Evolutionary conservation across 73 alveolate genomes (phyloP).

Genomic region (Stentor roeselii): DNA sequence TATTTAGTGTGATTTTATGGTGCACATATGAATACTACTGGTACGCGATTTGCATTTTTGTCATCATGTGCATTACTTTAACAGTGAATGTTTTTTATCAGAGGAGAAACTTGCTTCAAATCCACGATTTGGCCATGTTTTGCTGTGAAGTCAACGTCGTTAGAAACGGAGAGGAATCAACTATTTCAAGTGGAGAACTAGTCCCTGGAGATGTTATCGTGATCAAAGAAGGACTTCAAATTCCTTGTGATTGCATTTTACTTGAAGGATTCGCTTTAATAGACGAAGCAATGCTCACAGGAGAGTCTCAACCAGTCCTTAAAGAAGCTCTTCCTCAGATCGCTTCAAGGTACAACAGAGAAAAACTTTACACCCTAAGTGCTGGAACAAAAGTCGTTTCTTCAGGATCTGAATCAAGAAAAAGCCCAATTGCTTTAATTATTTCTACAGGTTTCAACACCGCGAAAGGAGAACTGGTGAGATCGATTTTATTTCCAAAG

Average conservation of each 20-base stretch:
- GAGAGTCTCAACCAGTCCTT: conserved; percentile 89
- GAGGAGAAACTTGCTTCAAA: conserved; percentile 60
- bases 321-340: conserved; percentile 68
- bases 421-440: conserved; percentile 6
- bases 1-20: conserved; percentile 76
- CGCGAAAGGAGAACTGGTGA: conserved; percentile 84
- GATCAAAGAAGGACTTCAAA: no score
- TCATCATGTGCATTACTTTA: conserved; percentile 63
- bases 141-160: conserved; percentile 42
- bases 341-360: background rate
- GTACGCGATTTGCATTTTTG: conserved; percentile 82
- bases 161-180: conserved; percentile 22
- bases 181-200: conserved; percentile 44
- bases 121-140: conserved; percentile 79
- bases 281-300: conserved; percentile 94
- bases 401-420: background rate
- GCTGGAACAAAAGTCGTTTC: background rate
- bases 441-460: conserved; percentile 84
- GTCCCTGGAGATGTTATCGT: conserved; percentile 99
- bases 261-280: conserved; percentile 34
- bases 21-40: conserved; percentile 67
- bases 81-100: conserved; percentile 68
- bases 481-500: conserved; percentile 75
- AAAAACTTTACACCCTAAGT: background rate
- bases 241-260: background rate